Evolutionary conservation across 805 yeast genomes (phyloP).

Genomic region (Teunomyces aglyptinius): DNA sequence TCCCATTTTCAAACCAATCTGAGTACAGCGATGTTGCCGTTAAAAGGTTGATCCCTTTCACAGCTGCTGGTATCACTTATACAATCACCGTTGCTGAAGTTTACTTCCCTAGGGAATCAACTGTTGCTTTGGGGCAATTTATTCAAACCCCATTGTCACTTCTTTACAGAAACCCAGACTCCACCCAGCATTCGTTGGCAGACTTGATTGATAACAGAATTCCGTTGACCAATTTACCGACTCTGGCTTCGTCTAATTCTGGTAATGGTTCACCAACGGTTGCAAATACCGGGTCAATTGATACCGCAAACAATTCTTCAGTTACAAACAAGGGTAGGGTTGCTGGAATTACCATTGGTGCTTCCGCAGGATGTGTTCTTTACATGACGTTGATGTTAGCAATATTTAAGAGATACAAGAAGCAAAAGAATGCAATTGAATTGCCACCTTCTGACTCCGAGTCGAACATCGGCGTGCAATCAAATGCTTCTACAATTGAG

Average conservation of each 20-base stretch:
- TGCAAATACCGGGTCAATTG: slow-evolving; percentile 37
- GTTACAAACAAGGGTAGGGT: slow-evolving; percentile 41
- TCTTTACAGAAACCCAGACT: slow-evolving; percentile 59
- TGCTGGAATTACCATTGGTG: slow-evolving; percentile 80
- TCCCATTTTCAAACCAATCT: slow-evolving; percentile 49
- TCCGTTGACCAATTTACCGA: slow-evolving; percentile 50
- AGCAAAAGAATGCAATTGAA: slow-evolving; percentile 34
- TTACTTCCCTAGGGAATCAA: slow-evolving; percentile 63
- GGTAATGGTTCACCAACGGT: slow-evolving; percentile 1
- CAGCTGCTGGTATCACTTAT: slow-evolving; percentile 51
- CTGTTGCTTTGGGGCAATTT: slow-evolving; percentile 47
- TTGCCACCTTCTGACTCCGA: slow-evolving; percentile 43
- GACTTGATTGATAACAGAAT: slow-evolving; percentile 68
- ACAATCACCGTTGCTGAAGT: slow-evolving; percentile 87
- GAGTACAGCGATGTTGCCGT: slow-evolving; percentile 52
- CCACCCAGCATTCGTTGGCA: slow-evolving; percentile 58
- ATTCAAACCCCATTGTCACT: slow-evolving; percentile 52
- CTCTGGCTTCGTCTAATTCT: slow-evolving; percentile 8
- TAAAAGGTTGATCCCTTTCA: slow-evolving; percentile 71
- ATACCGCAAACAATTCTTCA: slow-evolving; percentile 12
- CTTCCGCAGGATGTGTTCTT: slow-evolving; percentile 70
- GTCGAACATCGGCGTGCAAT: slow-evolving; percentile 27
- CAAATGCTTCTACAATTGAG: slow-evolving; percentile 15
- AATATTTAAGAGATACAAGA: slow-evolving; percentile 50
- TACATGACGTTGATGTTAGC: slow-evolving; percentile 62